Percentiles rank a stretch among this genome's conserved stretches.
These are phyloP conservation scores for Kluyveromyces aestuarii DNA, from an alignment of 805 yeast species.

Conservation along the genomic window DNA sequence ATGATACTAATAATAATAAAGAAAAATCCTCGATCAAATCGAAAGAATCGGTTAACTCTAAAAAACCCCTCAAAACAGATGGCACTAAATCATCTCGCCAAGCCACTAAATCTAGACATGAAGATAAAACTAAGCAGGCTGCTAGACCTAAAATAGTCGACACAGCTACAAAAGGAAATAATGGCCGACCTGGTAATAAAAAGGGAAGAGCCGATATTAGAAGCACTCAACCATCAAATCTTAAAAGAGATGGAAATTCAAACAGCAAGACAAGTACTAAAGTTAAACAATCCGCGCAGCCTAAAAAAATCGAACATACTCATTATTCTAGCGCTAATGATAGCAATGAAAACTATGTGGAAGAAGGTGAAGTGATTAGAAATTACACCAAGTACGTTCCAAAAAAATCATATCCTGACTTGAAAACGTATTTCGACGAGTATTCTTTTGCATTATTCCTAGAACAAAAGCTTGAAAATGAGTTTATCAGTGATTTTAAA, in stretches of 20 bases:
- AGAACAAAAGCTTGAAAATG: conserved; percentile 47
- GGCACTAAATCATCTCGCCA: neutral
- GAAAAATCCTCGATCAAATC: neutral
- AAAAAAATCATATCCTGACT: conserved; percentile 37
- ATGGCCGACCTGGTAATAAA: neutral
- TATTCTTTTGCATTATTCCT: conserved; percentile 53
- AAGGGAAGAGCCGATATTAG: neutral
- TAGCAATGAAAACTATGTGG: conserved; percentile 5
- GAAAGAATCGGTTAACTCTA: neutral
- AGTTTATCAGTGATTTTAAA: conserved; percentile 38
- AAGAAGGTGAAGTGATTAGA: conserved; percentile 27
- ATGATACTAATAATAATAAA: too few relatives aligned
- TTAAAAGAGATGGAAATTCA: neutral
- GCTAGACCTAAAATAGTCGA: neutral
- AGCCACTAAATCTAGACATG: neutral
- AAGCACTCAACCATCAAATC: neutral
- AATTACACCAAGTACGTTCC: conserved; percentile 33
- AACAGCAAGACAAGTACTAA: too few relatives aligned
- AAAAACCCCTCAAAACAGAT: too few relatives aligned
- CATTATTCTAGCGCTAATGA: neutral
- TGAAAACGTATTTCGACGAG: conserved; percentile 46
- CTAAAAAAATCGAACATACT: neutral
- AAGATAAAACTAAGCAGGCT: neutral
- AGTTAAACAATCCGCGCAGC: neutral
- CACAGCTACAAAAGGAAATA: neutral